Base-by-base conservation (phyloP, 306 rosid species). In the Dalbergia cultrata region DNA sequence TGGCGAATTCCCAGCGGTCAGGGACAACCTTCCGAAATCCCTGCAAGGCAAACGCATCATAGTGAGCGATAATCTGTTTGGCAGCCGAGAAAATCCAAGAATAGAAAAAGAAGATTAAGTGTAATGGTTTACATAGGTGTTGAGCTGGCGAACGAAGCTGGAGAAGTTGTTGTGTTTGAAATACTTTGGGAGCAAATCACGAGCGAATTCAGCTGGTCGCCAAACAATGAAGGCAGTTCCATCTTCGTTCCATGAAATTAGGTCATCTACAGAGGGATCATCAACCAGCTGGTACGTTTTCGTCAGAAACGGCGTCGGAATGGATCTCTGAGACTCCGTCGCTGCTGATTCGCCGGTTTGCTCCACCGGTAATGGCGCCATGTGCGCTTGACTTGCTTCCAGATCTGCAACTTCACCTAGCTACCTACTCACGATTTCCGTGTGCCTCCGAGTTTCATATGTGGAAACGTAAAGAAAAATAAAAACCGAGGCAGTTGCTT, bases 21-120 rank as follows among this genome's bases (percentile, higher is more conserved):
- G 98, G 96, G 8, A 93, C 99, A 45, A 95, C 99, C 70, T 93
- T 95, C 45, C 99, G 89, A 81, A 95, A 95, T 66, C 99, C 99
- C 99, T 95, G 81, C 52, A 75, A 47, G 8, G 1, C 26, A 47
- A 68, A 26, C n/a, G 16, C 5, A 7, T 17, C 5, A 7, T 26
- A 52, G 7, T 2, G 8, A 44, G 17, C 17, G 34, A 26, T 13
- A 7, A 50, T 60, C 80, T 13, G 56, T 62, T 73, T 41, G 59
- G 61, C 17, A 5, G 49, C 44, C 0, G 17, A 73, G 49, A 34
- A 61, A 61, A 77, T 63, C 9, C 8, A 13, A 12, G 13, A 8
- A 65, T 31, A 10, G 0, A 13, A 17, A 26, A 21, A 56, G 14
- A 6, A 5, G 21, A 39, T 1, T 3, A 8, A 37, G 1, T 0